Conservation (phyloP, 2,329 filamentous ascomycete genomes). For the Calonectria leucothoes region DNA sequence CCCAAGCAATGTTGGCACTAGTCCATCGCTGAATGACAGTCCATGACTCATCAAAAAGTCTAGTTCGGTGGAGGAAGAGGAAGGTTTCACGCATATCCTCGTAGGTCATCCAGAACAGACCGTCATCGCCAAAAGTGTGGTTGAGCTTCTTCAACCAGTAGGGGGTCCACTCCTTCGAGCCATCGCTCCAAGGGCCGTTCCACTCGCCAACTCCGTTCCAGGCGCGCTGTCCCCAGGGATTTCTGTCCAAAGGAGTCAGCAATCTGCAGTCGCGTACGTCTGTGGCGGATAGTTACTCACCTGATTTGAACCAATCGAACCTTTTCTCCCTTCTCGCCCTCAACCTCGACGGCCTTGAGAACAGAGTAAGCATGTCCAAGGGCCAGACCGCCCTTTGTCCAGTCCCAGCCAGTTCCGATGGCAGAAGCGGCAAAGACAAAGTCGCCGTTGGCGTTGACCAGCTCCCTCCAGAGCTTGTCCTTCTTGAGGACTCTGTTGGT, state of each 20-base stretch:
- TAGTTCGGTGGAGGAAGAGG: constrained; percentile 56
- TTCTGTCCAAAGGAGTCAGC: constrained; percentile 54
- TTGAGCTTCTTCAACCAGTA: constrained; percentile 76
- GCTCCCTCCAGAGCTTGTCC: constrained; percentile 76
- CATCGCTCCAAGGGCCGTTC: constrained; percentile 80
- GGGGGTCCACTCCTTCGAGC: constrained; percentile 78
- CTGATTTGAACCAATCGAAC: constrained; percentile 57
- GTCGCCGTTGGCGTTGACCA: constrained; percentile 76
- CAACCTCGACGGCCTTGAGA: constrained; percentile 58
- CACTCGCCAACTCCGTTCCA: constrained; percentile 64
- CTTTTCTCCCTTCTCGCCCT: constrained; percentile 52
- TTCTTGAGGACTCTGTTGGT: constrained; percentile 72
- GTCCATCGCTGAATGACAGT: constrained; percentile 59
- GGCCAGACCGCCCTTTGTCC: constrained; percentile 53
- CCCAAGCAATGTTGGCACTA: constrained; percentile 56
- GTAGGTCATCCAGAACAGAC: constrained; percentile 62
- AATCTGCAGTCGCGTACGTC: neutral
- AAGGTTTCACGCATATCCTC: constrained; percentile 59
- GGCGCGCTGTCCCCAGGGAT: constrained; percentile 75
- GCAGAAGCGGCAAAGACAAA: constrained; percentile 57
- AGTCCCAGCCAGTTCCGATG: constrained; percentile 33
- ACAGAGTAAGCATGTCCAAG: constrained; percentile 64
- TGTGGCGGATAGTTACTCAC: constrained; percentile 42
- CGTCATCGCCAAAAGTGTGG: constrained; percentile 78
- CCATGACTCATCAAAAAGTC: constrained; percentile 59